Conservation (phyloP, 768 basidiomycete genomes). For the Cyclocybe cylindracea region DNA sequence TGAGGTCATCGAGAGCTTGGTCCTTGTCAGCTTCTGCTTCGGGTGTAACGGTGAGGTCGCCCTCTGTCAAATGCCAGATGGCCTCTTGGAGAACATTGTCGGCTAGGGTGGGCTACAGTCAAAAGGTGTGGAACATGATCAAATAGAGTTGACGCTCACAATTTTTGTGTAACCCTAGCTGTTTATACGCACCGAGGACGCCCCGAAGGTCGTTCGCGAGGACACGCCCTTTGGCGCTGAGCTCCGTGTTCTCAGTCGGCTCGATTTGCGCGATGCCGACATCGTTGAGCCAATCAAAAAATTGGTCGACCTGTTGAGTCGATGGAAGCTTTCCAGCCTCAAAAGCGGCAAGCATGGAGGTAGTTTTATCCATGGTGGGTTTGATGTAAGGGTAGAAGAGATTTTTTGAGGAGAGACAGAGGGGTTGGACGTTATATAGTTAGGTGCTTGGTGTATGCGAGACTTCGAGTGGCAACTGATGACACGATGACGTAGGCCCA, state of each 20-base stretch:
- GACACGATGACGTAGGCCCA: no score
- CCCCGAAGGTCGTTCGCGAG: conserved; percentile 51
- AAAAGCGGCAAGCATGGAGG: conserved; percentile 66
- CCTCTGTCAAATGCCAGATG: conserved; percentile 63
- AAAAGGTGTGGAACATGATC: neutral
- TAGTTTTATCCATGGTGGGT: conserved; percentile 58
- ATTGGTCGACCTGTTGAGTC: conserved; percentile 53
- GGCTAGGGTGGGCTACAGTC: conserved; percentile 32
- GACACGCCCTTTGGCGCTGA: conserved; percentile 56
- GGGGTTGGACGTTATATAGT: neutral
- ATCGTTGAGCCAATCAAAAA: conserved; percentile 57
- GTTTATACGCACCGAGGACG: conserved; percentile 60
- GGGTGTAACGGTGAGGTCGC: conserved; percentile 44
- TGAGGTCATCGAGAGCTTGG: conserved; percentile 49
- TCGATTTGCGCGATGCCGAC: conserved; percentile 49
- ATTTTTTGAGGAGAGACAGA: neutral
- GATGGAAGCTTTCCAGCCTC: conserved; percentile 72
- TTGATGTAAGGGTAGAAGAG: neutral
- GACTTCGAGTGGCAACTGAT: no score
- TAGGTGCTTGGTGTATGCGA: no score
- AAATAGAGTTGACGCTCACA: conserved; percentile 28
- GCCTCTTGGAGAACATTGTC: conserved; percentile 68
- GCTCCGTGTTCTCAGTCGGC: conserved; percentile 34
- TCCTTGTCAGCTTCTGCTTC: conserved; percentile 39
- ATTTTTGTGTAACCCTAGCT: conserved; percentile 57